Base-by-base conservation (phyloP, 139 green algal species). In the Zygnema cylindricum region DNA sequence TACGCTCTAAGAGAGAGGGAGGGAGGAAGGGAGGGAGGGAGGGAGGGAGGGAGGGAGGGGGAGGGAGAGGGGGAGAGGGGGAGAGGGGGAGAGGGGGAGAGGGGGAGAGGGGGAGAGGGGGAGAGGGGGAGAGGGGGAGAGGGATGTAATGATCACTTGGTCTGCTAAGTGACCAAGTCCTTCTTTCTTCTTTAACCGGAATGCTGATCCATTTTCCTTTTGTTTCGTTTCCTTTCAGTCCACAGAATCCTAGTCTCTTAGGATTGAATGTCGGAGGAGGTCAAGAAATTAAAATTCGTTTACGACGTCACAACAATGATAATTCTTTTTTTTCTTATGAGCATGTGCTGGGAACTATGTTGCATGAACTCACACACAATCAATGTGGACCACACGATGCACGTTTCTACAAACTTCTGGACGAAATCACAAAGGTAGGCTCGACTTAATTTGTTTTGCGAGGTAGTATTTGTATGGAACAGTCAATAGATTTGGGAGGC, bases 321-420 rank as follows among this genome's bases (percentile, higher is more conserved):
- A 43, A 35, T 1, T 55, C 76, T 57, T 98, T 98, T 81, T 92
- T 95, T 33, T 90, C 90, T 0, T 97, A 95, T 40, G 95, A 97
- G 32, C 78, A 93, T 63, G 41, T 98, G 2, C 83, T 98, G 41
- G 94, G 93, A 22, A 98, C 95, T 3, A 97, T 98, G 96, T 93
- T 98, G 55, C 96, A 98, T 83, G 96, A 98, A 89, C 91, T 98
- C 40, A 86, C 85, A 1, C 96, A 98, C 91, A 98, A 95, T 83
- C 83, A 94, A 16, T 57, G 86, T 25, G 92, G 94, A 1, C 93
- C 95, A 1, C 93, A 96, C 81, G 90, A 96, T 92, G 89, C 43
- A 49, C 43, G 82, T 16, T 98, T 98, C 69, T 98, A 98, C 93
- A 97, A 96, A 84, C 88, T 98, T 33, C 92, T 98, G 16, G 96